Percentiles rank a stretch among this genome's conserved stretches.
These are phyloP conservation scores for Rubus parviflorus DNA, from an alignment of 306 rosid genomes.

Conservation along the genomic window DNA sequence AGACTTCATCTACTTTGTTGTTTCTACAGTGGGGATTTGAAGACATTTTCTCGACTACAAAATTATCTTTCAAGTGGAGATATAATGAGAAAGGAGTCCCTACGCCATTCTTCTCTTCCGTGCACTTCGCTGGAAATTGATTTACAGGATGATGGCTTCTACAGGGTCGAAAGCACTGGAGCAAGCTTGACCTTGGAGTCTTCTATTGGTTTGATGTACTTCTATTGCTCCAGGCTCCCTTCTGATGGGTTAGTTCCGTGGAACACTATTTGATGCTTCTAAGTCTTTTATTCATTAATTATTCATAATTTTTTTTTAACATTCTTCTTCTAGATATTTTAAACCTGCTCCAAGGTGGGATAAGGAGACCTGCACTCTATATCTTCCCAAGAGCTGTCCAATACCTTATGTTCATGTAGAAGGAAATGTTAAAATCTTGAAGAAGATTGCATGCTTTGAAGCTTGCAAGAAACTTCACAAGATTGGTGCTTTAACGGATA, in stretches of 20 bases:
- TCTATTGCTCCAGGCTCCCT: constrained; percentile 90
- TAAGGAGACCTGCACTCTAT: constrained; percentile 41
- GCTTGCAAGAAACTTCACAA: constrained; percentile 86
- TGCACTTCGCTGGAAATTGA: constrained; percentile 46
- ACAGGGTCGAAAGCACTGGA: constrained; percentile 68
- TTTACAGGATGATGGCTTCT: constrained; percentile 38
- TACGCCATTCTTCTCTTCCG: constrained; percentile 60
- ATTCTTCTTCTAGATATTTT: constrained; percentile 56
- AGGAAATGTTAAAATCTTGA: constrained; percentile 45
- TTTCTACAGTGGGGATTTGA: constrained; percentile 59
- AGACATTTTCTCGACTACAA: constrained; percentile 55
- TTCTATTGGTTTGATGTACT: constrained; percentile 58
- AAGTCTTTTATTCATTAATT: constrained; percentile 5
- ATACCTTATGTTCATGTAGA: constrained; percentile 42
- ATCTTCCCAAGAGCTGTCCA: constrained; percentile 87
- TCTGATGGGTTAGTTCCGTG: constrained; percentile 65
- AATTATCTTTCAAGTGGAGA: constrained; percentile 63
- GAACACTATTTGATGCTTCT: constrained; percentile 10
- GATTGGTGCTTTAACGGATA: constrained; percentile 75
- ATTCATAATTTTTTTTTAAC: neutral
- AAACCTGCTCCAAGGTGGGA: constrained; percentile 87
- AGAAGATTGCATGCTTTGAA: constrained; percentile 81
- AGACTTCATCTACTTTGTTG: constrained; percentile 10
- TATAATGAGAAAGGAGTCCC: constrained; percentile 67
- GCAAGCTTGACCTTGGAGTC: constrained; percentile 67